These are phyloP conservation scores for Pyronema omphalodes DNA, from an alignment of 495 filamentous ascomycete species.

Conservation along the genomic window DNA sequence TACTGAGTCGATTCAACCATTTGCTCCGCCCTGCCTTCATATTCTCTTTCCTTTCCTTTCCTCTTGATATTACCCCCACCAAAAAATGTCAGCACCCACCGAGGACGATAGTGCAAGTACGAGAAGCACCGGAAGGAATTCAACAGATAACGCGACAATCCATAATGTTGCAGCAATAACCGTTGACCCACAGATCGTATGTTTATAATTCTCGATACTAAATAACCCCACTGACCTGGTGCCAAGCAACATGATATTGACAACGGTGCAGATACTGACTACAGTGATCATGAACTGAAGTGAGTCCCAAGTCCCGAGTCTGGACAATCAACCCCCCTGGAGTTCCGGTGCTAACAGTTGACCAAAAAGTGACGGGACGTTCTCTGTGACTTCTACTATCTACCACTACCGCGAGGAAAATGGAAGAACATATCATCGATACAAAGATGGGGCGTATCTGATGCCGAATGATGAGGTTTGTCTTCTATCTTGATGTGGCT, in stretches of 20 bases:
- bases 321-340: background rate
- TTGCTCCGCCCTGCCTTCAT: too few species aligned
- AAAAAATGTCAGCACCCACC: too few species aligned
- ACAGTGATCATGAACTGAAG: background rate
- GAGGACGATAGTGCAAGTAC: background rate
- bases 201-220: background rate
- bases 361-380: background rate
- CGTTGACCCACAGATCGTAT: background rate
- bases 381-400: conserved; percentile 1
- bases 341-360: background rate
- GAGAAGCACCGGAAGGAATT: background rate
- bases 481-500: background rate
- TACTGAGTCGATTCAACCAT: too few species aligned
- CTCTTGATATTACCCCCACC: too few species aligned
- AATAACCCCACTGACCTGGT: background rate
- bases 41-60: too few species aligned
- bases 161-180: background rate
- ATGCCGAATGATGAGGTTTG: conserved; percentile 18
- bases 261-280: background rate
- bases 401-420: background rate
- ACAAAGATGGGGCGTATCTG: conserved; percentile 14
- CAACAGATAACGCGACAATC: background rate
- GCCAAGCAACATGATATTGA: background rate
- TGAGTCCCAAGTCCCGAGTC: background rate
- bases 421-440: conserved; percentile 11